A percentile compares a stretch with the other conserved stretches of the same genome.
Evolutionary conservation across 2,329 filamentous ascomycete species (phyloP).

Genomic region (Verticillium albo-atrum): DNA sequence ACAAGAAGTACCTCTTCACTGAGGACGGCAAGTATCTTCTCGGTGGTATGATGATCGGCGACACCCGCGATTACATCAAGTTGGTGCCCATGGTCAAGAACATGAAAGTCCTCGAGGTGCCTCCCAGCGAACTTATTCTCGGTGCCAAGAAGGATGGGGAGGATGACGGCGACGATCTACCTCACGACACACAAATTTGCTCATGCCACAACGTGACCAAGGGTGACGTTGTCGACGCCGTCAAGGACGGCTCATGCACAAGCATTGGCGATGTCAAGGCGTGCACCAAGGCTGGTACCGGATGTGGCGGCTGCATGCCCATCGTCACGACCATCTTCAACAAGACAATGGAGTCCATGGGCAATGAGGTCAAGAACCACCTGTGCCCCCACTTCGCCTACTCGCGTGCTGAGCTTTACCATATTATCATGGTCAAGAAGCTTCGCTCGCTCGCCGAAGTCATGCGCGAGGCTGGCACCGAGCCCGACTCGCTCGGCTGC

Average conservation of each 20-base stretch:
- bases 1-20: conserved; percentile 93
- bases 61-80: conserved; percentile 87
- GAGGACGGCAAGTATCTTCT: conserved; percentile 84
- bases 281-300: conserved; percentile 88
- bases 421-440: conserved; percentile 79
- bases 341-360: conserved; percentile 79
- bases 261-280: conserved; percentile 78
- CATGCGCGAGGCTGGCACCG: conserved; percentile 73
- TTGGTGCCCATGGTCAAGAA: conserved; percentile 82
- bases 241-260: conserved; percentile 78
- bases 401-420: conserved; percentile 83
- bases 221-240: conserved; percentile 65
- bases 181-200: conserved; percentile 84
- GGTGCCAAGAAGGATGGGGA: conserved; percentile 71
- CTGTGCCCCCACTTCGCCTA: conserved; percentile 80
- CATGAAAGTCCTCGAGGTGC: conserved; percentile 72
- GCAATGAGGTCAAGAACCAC: conserved; percentile 82
- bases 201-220: conserved; percentile 93
- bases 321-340: conserved; percentile 88
- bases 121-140: conserved; percentile 78
- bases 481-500: conserved; percentile 70
- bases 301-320: conserved; percentile 86
- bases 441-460: conserved; percentile 68
- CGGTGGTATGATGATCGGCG: conserved; percentile 97
- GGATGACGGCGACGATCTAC: conserved; percentile 70